Evolutionary conservation across 208 protist genomes (phyloP), one percentile per base, ranked within the genome.

Genomic region (Leptomonas pyrrhocoris): DNA sequence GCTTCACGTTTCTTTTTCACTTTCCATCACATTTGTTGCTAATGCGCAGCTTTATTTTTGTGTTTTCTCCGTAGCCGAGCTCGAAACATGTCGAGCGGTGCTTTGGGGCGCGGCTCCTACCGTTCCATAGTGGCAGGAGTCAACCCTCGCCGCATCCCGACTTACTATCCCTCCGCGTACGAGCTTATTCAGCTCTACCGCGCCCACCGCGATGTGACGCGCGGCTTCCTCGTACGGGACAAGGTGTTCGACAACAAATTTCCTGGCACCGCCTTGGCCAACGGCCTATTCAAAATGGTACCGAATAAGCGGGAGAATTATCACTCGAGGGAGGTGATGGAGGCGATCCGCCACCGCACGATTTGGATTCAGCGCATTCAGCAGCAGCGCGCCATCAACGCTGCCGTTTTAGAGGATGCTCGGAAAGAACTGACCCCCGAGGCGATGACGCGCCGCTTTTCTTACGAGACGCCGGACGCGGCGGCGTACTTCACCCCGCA

Each of bases 201-300:
- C 43, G 85, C 84, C 13, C 81, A 94, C 66, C 66, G 81, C 34
- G 85, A 93, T 19, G 93, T 97, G 13, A 65, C 86, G 36, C 83
- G 81, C 16, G 61, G 83, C 68, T 95, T 97, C 53, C 79, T 83
- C 30, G 85, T 95, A 5, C 77, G 93, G 1, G 93, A 97, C 58
- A 93, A 92, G 53, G 74, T 97, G 25, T 95, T 97, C 69, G 89
- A 97, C 72, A 97, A 97, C 68, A 95, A 95, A 62, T 94, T 97
- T 70, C 90, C 89, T 3, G 85, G 82, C 2, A 77, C 68, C 12
- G 74, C 83, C 7, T 42, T 94, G 25, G 93, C 84, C 13, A 97
- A 97, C 73, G 93, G 93, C 11, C 65, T 95, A 23, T 97, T 94
- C 76, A 94, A 94, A 59, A 88, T 97, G 77, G 81, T 90, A 38